phyloP scores from a whole-genome alignment of 2,329 filamentous ascomycete species.

The Diaporthe citrichinensis region DNA sequence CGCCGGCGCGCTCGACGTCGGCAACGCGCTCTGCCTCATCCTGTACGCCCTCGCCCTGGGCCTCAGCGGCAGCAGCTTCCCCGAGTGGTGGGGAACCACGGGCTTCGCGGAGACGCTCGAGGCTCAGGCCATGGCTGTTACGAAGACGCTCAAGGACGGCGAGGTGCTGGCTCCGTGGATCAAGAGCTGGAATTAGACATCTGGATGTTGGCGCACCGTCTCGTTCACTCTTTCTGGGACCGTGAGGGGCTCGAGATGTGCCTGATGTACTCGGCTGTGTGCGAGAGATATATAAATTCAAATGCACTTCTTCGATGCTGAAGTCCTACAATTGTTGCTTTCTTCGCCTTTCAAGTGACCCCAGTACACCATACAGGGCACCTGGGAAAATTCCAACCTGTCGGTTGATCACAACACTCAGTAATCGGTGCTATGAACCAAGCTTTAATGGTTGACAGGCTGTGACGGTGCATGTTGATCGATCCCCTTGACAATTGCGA shows the following conservation, averaged over 20 bases:
- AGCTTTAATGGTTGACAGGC: too few species aligned
- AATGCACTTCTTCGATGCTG: background rate
- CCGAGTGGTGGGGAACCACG: constrained; percentile 13
- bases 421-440: background rate
- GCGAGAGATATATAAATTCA: background rate
- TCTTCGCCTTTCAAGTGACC: background rate
- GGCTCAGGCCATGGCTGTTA: background rate
- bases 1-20: constrained; percentile 30
- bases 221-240: background rate
- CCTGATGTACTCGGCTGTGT: background rate
- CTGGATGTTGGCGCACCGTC: background rate
- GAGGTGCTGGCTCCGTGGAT: constrained; percentile 23
- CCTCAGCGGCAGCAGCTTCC: constrained; percentile 17
- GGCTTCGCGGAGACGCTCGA: constrained; percentile 1
- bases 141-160: constrained; percentile 16
- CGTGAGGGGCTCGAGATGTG: too few species aligned
- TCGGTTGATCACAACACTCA: background rate
- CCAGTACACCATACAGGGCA: background rate
- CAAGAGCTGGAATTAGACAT: background rate
- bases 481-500: background rate
- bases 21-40: constrained; percentile 30
- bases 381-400: background rate
- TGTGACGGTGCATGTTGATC: background rate
- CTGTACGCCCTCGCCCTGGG: constrained; percentile 25
- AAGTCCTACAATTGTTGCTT: background rate